Evolutionary conservation across 495 filamentous ascomycete genomes (phyloP), one percentile per base, ranked within the genome.

Genomic region (Saxophila tyrrhenica): DNA sequence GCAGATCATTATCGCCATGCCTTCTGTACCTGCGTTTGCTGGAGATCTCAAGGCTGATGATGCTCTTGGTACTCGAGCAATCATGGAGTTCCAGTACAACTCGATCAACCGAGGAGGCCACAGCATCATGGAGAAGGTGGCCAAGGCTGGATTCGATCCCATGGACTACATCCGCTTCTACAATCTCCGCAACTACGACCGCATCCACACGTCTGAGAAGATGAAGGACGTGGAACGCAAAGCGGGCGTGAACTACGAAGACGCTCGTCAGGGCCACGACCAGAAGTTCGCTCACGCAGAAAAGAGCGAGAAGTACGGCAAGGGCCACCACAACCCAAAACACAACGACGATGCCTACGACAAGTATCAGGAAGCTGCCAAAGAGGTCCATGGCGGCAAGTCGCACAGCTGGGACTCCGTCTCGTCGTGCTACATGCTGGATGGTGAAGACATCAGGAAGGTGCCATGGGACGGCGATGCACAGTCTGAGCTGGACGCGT

Each of bases 1-100:
- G 72, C 87, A 88, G 64, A 79, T 95, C 48, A 77, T 94, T 38
- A 80, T 97, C 23, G 70, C 88, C 50, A 95, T 97, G 64, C 91
- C 91, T 0, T 81, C 87, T 1, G 80, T 97, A 2, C 91, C 91
- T 2, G 91, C 78, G 17, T 97, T 97, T 62, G 89, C 90, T 1
- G 91, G 91, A 19, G 90, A 97, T 63, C 69, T 97, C 41, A 73
- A 83, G 46, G 80, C 80, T 13, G 86, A 95, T 16, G 83, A 81
- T 5, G 82, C 83, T 41, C 78, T 95, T 1, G 86, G 87, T 8
- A 95, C 91, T 11, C 78, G 91, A 1, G 90, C 90, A 0, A 95
- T 97, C 66, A 95, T 97, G 88, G 88, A 95, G 66, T 95, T 86
- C 72, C 87, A 91, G 65, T 91, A 95, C 68, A 76, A 85, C 64